Percentiles rank a stretch among this genome's conserved stretches.
phyloP scores from a whole-genome alignment of 352 stramenopile species.

The Globisporangium recalcitrans region DNA sequence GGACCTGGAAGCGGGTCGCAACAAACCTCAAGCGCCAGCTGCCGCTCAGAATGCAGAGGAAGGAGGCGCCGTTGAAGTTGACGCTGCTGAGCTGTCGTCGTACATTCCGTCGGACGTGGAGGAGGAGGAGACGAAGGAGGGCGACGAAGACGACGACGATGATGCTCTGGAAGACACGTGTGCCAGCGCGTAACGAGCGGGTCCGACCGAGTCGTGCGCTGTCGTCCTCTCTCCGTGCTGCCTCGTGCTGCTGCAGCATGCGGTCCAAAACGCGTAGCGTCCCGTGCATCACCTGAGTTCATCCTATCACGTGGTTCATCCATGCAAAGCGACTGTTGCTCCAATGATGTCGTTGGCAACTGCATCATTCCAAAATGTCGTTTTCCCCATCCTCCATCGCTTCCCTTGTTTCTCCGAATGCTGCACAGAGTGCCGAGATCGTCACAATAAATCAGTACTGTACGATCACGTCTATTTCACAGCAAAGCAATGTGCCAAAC shows the following conservation, averaged over 20 bases:
- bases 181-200: background rate
- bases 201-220: background rate
- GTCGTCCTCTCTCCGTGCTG: background rate
- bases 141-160: background rate
- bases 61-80: background rate
- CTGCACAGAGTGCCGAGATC: background rate
- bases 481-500: too few relatives aligned
- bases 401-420: background rate
- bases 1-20: too few relatives aligned
- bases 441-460: too few relatives aligned
- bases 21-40: background rate
- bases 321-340: background rate
- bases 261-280: background rate
- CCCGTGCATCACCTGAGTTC: background rate
- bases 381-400: background rate
- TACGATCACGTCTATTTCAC: too few relatives aligned
- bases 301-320: background rate
- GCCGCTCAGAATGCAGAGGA: background rate
- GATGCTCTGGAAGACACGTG: background rate
- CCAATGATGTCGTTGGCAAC: background rate
- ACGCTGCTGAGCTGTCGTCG: background rate
- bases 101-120: constrained; percentile 5
- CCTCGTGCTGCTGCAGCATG: background rate
- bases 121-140: constrained; percentile 4
- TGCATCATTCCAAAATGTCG: background rate